Conservation (phyloP, 768 basidiomycete genomes). For the Gymnopilus dilepis region DNA sequence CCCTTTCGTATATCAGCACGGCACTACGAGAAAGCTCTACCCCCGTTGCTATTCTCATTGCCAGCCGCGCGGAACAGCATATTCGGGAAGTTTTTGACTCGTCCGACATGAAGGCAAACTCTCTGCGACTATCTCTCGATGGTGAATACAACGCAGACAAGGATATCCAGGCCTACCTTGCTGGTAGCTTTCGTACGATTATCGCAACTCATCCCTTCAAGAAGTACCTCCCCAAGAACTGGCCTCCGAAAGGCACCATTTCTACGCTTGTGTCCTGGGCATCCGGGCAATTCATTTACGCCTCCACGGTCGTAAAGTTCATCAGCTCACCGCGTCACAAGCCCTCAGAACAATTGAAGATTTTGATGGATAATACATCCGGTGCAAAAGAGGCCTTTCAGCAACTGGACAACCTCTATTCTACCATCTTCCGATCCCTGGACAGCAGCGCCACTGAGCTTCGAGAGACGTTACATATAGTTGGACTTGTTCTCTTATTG, state of each 20-base stretch:
- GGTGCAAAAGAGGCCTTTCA: constrained; percentile 9
- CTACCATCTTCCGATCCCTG: background rate
- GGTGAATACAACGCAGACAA: background rate
- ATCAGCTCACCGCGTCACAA: background rate
- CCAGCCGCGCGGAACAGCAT: constrained; percentile 12
- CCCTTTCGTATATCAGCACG: background rate
- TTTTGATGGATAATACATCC: background rate
- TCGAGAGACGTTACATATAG: background rate
- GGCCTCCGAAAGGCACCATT: constrained; percentile 5
- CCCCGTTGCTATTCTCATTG: constrained; percentile 1
- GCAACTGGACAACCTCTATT: constrained; percentile 16
- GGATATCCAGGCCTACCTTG: constrained; percentile 5
- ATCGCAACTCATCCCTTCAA: background rate
- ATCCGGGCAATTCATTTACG: constrained; percentile 15
- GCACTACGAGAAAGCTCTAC: background rate
- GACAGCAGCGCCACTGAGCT: no score
- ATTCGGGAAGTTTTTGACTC: background rate
- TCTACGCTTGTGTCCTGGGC: background rate
- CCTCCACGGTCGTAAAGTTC: constrained; percentile 1
- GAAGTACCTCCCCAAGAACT: background rate
- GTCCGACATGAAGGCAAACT: background rate
- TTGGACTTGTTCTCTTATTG: background rate
- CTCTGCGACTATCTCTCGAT: background rate
- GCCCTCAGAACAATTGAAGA: constrained; percentile 12
- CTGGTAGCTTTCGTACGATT: background rate